Conservation (phyloP, 2,329 filamentous ascomycete species). For the Geoglossum cookeanum region DNA sequence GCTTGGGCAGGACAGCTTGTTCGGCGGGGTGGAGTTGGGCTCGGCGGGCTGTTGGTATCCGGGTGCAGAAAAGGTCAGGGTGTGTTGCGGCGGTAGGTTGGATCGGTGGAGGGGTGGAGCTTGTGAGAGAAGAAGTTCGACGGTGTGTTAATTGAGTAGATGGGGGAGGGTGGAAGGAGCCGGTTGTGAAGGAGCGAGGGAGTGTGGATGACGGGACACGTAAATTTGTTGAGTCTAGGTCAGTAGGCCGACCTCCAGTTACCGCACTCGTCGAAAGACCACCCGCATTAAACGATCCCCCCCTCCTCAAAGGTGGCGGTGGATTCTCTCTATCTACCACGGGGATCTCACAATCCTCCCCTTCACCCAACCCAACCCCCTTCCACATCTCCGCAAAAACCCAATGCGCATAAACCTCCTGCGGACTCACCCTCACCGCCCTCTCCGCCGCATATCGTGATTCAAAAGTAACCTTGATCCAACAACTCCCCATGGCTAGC, state of each 20-base stretch:
- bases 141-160: constrained; percentile 21
- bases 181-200: constrained; percentile 1
- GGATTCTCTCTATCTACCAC: constrained; percentile 17
- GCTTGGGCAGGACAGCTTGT: constrained; percentile 4
- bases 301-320: constrained; percentile 10
- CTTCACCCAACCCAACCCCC: constrained; percentile 21
- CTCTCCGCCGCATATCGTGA: constrained; percentile 28
- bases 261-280: constrained; percentile 15
- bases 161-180: constrained; percentile 12
- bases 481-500: constrained; percentile 29
- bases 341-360: constrained; percentile 23
- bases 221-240: constrained; percentile 11
- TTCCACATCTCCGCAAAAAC: constrained; percentile 29
- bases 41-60: constrained; percentile 3
- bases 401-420: constrained; percentile 26
- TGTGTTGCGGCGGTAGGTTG: constrained; percentile 14
- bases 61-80: constrained; percentile 1
- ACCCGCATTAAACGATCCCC: neutral
- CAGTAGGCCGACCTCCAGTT: constrained; percentile 16
- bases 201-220: constrained; percentile 15
- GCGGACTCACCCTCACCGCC: constrained; percentile 27
- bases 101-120: constrained; percentile 18
- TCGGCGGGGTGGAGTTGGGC: constrained; percentile 4
- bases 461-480: constrained; percentile 35
- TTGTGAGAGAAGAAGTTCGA: constrained; percentile 20